Conservation (phyloP, 2,329 filamentous ascomycete species). For the Zymoseptoria ardabiliae region DNA sequence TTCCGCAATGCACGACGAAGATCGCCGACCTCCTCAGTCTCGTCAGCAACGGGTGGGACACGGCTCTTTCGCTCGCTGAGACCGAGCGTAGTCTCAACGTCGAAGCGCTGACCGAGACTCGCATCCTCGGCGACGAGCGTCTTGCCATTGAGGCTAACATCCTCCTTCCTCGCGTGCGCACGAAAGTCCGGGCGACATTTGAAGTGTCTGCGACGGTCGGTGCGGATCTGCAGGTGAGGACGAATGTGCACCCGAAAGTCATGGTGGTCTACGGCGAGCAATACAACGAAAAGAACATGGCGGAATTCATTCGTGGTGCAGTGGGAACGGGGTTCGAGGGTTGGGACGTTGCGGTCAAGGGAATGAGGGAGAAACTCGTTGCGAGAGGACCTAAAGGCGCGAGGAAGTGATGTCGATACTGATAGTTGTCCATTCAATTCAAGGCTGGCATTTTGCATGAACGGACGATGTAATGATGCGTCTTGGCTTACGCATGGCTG, state of each 20-base stretch:
- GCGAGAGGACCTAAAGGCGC: slow-evolving; percentile 38
- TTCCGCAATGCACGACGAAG: slow-evolving; percentile 52
- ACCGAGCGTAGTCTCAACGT: slow-evolving; percentile 56
- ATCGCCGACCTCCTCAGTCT: slow-evolving; percentile 52
- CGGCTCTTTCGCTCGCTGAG: slow-evolving; percentile 51
- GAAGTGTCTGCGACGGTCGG: slow-evolving; percentile 43
- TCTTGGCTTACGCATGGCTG: neutral
- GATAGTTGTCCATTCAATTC: neutral
- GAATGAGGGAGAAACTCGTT: slow-evolving; percentile 38
- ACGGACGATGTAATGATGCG: neutral
- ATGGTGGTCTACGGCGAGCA: slow-evolving; percentile 68
- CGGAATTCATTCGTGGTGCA: slow-evolving; percentile 54
- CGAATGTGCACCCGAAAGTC: slow-evolving; percentile 38
- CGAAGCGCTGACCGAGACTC: slow-evolving; percentile 58
- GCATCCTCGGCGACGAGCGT: slow-evolving; percentile 56
- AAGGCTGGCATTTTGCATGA: neutral
- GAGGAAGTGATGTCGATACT: slow-evolving; percentile 12
- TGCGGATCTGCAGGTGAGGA: slow-evolving; percentile 48
- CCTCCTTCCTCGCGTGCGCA: slow-evolving; percentile 57
- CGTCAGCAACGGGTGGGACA: slow-evolving; percentile 60
- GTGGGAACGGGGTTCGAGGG: slow-evolving; percentile 14
- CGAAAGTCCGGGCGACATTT: slow-evolving; percentile 60
- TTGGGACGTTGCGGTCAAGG: slow-evolving; percentile 39
- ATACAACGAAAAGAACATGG: slow-evolving; percentile 68
- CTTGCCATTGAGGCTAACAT: slow-evolving; percentile 56